phyloP scores from a whole-genome alignment of 1,284 basidiomycete genomes.

The Cystobasidium slooffiae region DNA sequence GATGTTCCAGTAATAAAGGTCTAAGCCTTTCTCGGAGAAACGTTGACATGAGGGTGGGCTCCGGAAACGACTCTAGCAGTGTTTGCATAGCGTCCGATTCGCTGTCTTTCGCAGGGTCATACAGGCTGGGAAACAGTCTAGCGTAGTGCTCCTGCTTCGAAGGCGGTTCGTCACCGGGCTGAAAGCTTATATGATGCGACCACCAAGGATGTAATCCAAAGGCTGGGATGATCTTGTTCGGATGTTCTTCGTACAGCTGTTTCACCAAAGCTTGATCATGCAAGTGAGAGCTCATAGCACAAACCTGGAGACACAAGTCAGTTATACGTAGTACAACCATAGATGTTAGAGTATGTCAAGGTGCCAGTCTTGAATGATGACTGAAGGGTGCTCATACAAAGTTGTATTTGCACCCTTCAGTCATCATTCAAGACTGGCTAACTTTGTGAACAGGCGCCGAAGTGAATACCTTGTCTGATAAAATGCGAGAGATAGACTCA shows the following conservation, averaged over 20 bases:
- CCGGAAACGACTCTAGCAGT: conserved; percentile 58
- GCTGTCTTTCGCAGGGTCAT: not conserved
- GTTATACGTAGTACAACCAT: not conserved
- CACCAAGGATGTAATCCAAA: conserved; percentile 82
- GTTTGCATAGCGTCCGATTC: not conserved
- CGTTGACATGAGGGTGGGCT: conserved; percentile 65
- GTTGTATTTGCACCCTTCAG: too few relatives aligned
- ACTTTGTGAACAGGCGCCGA: not conserved
- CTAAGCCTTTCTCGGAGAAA: conserved; percentile 64
- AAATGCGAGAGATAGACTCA: not conserved
- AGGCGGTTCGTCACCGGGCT: conserved; percentile 46
- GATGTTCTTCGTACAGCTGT: conserved; percentile 36
- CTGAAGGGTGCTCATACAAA: too few relatives aligned
- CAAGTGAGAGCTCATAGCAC: conserved; percentile 50
- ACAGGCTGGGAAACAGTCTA: conserved; percentile 61
- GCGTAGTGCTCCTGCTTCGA: conserved; percentile 70
- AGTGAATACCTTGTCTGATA: not conserved
- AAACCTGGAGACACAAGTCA: conserved; percentile 31
- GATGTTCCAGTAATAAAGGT: conserved; percentile 64
- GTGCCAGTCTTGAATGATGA: too few relatives aligned
- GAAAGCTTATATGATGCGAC: conserved; percentile 68
- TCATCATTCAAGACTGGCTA: too few relatives aligned
- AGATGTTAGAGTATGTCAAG: not conserved
- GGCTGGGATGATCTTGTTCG: conserved; percentile 33
- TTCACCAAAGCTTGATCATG: conserved; percentile 47